These are phyloP conservation scores for Podila clonocystis DNA, from an alignment of 192 early-diverging fungal species.

Conservation along the genomic window DNA sequence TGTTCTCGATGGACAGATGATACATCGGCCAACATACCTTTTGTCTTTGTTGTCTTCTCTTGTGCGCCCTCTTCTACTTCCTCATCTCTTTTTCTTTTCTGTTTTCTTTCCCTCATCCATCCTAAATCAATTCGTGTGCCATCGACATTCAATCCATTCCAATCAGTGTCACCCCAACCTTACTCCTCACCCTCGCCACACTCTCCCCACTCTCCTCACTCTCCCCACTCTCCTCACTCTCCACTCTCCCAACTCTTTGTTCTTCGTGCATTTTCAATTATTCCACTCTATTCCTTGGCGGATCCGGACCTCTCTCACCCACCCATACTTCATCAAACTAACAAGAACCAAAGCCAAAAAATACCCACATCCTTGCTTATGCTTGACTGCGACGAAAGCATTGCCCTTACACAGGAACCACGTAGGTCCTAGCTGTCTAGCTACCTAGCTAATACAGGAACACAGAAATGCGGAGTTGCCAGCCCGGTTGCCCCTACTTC, in stretches of 20 bases:
- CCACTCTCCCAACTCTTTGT: neutral
- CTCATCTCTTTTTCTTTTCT: neutral
- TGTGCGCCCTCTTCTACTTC: neutral
- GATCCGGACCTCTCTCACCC: neutral
- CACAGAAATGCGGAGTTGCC: neutral
- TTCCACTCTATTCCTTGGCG: neutral
- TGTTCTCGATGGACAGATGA: too few relatives aligned
- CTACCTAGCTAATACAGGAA: neutral
- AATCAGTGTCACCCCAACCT: neutral
- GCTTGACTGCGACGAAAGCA: constrained; percentile 52
- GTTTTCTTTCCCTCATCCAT: neutral
- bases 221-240: neutral
- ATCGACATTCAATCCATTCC: neutral
- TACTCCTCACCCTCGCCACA: neutral
- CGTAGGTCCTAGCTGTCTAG: constrained; percentile 12
- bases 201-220: neutral
- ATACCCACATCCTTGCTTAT: constrained; percentile 22
- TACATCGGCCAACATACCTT: neutral
- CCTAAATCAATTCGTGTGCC: neutral
- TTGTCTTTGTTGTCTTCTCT: neutral
- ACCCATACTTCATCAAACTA: neutral
- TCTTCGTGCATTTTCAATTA: neutral
- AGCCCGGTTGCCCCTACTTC: too few relatives aligned
- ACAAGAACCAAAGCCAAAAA: neutral
- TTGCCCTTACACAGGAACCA: constrained; percentile 46